These are phyloP conservation scores for Boletus tylopilopsis DNA, from an alignment of 768 basidiomycete genomes.

Conservation along the genomic window DNA sequence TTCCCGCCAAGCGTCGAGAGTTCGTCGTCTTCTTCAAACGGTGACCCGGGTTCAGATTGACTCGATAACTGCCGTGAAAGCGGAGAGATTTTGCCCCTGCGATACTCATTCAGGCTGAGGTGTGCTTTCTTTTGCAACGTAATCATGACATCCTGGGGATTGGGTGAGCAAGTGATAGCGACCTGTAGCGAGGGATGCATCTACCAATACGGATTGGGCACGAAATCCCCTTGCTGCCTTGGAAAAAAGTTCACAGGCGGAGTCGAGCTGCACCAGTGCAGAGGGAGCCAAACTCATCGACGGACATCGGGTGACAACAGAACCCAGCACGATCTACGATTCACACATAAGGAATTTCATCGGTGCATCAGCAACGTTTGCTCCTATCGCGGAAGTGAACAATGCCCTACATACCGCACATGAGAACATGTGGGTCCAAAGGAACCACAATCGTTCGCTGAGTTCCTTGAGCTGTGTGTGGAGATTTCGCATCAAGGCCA, in stretches of 20 bases:
- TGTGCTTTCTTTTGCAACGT: constrained; percentile 64
- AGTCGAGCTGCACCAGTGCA: constrained; percentile 68
- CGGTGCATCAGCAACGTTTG: constrained; percentile 8
- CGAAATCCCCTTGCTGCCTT: constrained; percentile 64
- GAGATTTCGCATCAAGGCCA: constrained; percentile 67
- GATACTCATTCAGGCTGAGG: constrained; percentile 58
- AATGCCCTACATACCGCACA: constrained; percentile 48
- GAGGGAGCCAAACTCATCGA: constrained; percentile 77
- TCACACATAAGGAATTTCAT: constrained; percentile 5
- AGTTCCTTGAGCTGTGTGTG: constrained; percentile 61
- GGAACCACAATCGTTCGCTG: constrained; percentile 61
- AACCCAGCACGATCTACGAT: constrained; percentile 59
- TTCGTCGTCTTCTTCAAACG: constrained; percentile 58
- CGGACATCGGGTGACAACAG: constrained; percentile 73
- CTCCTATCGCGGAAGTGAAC: constrained; percentile 9
- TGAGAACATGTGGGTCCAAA: constrained; percentile 50
- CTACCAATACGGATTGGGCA: constrained; percentile 62
- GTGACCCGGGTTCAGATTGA: constrained; percentile 38
- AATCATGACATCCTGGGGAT: constrained; percentile 56
- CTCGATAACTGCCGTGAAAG: constrained; percentile 33
- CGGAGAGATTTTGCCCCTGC: constrained; percentile 51
- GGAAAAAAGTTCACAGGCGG: constrained; percentile 71
- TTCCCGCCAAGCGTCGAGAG: constrained; percentile 61
- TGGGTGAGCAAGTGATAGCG: constrained; percentile 9
- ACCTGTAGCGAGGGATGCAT: constrained; percentile 7